These are phyloP conservation scores for Ophiostoma tasmaniense DNA, from an alignment of 2,329 filamentous ascomycete species.

Conservation along the genomic window DNA sequence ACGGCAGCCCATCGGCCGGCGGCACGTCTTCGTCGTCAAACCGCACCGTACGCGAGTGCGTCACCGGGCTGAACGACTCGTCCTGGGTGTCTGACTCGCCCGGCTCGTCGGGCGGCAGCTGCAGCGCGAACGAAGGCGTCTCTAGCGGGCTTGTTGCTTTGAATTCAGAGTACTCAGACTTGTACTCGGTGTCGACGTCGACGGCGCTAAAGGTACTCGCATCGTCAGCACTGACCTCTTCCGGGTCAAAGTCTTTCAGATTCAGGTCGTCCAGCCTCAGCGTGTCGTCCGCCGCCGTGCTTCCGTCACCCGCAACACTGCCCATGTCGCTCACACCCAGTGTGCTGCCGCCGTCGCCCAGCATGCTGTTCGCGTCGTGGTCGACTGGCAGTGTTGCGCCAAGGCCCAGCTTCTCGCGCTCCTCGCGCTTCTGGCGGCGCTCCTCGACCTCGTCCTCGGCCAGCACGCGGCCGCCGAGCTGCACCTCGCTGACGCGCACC, in stretches of 20 bases:
- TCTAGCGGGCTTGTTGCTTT: not conserved
- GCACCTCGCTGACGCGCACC: conserved; percentile 69
- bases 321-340: not conserved
- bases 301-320: not conserved
- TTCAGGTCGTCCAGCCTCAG: not conserved
- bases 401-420: not conserved
- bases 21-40: conserved; percentile 6
- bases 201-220: conserved; percentile 12
- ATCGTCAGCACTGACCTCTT: conserved; percentile 5
- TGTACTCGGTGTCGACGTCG: conserved; percentile 6
- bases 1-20: not conserved
- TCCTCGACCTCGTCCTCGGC: conserved; percentile 55
- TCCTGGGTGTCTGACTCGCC: conserved; percentile 2
- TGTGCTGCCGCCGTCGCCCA: conserved; percentile 2
- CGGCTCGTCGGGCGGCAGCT: not conserved
- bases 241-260: not conserved
- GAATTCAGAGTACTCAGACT: not conserved
- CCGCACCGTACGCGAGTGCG: conserved; percentile 5
- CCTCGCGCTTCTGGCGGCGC: conserved; percentile 7
- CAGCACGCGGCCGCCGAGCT: conserved; percentile 73
- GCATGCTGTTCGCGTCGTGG: not conserved
- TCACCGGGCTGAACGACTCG: conserved; percentile 6
- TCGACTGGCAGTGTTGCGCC: conserved; percentile 4
- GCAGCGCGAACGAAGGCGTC: not conserved
- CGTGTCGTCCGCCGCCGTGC: not conserved